phyloP scores from a whole-genome alignment of 148 eudicot species.

The Rhododendron williamsianum region DNA sequence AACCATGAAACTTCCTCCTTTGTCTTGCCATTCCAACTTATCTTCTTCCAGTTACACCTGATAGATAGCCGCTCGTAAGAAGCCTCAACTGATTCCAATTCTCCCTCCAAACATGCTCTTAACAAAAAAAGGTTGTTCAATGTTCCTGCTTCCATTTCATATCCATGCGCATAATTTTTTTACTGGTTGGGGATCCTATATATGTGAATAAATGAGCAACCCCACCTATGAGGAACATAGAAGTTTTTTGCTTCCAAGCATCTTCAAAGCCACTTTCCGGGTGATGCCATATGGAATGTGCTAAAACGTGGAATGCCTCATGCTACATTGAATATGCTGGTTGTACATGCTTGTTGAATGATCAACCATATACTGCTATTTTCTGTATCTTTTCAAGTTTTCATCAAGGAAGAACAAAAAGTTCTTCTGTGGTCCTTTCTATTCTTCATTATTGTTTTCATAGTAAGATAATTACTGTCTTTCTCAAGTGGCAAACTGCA shows the following conservation, averaged over 20 bases:
- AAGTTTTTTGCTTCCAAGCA: background rate
- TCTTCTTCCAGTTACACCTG: background rate
- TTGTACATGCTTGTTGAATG: background rate
- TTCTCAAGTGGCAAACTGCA: background rate
- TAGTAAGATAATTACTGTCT: background rate
- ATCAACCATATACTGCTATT: background rate
- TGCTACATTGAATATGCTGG: background rate
- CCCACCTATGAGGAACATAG: background rate
- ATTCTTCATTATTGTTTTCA: background rate
- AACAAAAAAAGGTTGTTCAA: background rate
- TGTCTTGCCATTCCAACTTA: background rate
- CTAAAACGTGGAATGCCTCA: background rate
- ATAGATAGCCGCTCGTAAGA: background rate
- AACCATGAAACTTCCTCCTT: background rate
- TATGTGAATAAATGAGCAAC: background rate
- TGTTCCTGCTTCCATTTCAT: background rate
- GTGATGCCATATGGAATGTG: background rate
- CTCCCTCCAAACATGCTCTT: background rate
- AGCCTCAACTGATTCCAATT: background rate
- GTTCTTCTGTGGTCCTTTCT: background rate
- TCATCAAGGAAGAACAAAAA: background rate
- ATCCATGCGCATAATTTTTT: background rate
- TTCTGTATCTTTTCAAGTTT: background rate
- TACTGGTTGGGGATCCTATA: background rate
- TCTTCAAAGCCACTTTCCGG: background rate